Conservation (phyloP, 129 eudicot species). For the Artemisia annua region DNA sequence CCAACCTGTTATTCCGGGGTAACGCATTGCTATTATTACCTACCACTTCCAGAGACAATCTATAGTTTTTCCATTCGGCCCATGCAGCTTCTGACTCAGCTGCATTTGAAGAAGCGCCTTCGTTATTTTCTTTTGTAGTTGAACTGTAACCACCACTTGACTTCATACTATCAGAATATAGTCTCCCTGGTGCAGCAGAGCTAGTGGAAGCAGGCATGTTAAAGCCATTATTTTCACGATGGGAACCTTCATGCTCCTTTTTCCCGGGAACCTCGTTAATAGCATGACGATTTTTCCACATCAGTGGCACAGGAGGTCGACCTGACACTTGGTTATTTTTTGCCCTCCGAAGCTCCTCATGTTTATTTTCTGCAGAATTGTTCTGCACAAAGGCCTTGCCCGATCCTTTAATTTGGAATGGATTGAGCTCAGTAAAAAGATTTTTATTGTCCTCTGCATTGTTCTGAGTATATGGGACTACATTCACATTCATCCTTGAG, state of each 20-base stretch:
- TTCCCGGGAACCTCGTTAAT: constrained; percentile 61
- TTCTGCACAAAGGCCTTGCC: constrained; percentile 53
- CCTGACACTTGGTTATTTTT: constrained; percentile 51
- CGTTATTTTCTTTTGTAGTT: constrained; percentile 27
- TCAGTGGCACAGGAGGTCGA: constrained; percentile 71
- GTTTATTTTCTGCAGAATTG: constrained; percentile 47
- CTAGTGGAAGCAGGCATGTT: constrained; percentile 51
- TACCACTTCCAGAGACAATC: constrained; percentile 44
- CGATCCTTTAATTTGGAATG: constrained; percentile 79
- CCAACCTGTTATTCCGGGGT: constrained; percentile 33
- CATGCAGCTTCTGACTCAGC: constrained; percentile 40
- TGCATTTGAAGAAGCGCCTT: constrained; percentile 30
- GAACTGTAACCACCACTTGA: constrained; percentile 29
- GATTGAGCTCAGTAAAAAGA: constrained; percentile 94
- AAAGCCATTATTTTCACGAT: constrained; percentile 36
- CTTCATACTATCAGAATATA: constrained; percentile 29
- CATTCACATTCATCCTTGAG: constrained; percentile 77
- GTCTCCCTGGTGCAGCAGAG: constrained; percentile 38
- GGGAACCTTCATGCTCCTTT: constrained; percentile 42
- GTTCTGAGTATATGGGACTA: constrained; percentile 71
- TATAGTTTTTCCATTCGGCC: constrained; percentile 43
- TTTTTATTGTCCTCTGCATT: constrained; percentile 66
- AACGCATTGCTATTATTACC: constrained; percentile 30
- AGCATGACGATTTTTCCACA: constrained; percentile 75
- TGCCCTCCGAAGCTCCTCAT: constrained; percentile 49